These are phyloP conservation scores for Hysterium pulicare DNA, from an alignment of 2,329 filamentous ascomycete species.

Conservation along the genomic window DNA sequence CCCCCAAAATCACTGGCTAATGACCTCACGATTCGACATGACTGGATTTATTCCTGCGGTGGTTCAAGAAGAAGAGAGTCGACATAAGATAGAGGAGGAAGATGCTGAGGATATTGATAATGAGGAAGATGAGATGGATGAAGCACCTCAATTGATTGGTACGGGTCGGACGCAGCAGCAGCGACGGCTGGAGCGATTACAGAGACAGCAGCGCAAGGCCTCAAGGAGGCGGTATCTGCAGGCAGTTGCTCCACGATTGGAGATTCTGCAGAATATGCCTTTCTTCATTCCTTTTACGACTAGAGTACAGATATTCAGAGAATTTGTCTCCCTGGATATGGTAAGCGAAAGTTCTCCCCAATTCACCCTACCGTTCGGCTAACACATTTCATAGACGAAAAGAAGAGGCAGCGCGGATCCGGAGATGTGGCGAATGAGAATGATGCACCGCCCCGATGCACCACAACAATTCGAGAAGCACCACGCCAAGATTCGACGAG, in stretches of 20 bases:
- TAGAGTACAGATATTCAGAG: conserved; percentile 85
- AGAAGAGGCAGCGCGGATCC: conserved; percentile 69
- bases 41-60: conserved; percentile 81
- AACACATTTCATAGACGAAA: conserved; percentile 52
- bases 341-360: conserved; percentile 16
- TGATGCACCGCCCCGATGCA: conserved; percentile 34
- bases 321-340: conserved; percentile 87
- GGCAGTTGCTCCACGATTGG: conserved; percentile 77
- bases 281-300: conserved; percentile 94
- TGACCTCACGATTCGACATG: conserved; percentile 86
- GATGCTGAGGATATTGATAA: conserved; percentile 55
- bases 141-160: conserved; percentile 44
- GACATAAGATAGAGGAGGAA: conserved; percentile 65
- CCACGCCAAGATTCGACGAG: conserved; percentile 74
- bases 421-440: conserved; percentile 68
- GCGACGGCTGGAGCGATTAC: conserved; percentile 59
- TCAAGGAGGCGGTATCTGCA: conserved; percentile 71
- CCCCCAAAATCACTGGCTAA: conserved; percentile 84
- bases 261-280: conserved; percentile 92
- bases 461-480: conserved; percentile 47
- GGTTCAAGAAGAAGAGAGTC: conserved; percentile 77
- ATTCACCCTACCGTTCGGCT: too few species aligned
- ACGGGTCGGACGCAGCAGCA: conserved; percentile 61
- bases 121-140: conserved; percentile 38
- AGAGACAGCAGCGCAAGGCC: conserved; percentile 62